Evolutionary conservation across 1,284 basidiomycete species (phyloP).

Genomic region (Phylloporus sp.): DNA sequence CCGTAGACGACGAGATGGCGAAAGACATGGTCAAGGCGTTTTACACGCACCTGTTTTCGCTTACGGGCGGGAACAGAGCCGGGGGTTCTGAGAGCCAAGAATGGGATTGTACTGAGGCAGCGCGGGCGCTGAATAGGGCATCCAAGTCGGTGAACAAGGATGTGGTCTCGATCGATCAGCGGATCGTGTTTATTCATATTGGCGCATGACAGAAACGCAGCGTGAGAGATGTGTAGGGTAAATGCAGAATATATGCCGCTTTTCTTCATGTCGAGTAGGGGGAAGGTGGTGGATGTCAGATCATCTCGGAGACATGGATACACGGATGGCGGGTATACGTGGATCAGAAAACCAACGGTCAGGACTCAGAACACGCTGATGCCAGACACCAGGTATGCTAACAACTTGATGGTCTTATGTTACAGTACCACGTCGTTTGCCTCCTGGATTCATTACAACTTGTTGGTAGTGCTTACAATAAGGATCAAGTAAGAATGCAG

Average conservation of each 20-base stretch:
- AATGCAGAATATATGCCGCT: not conserved
- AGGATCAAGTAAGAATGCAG: too few relatives aligned
- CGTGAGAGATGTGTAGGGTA: not conserved
- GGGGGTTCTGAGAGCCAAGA: not conserved
- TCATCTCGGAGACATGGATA: too few relatives aligned
- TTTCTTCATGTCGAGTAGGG: too few relatives aligned
- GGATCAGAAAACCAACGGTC: too few relatives aligned
- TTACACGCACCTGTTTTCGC: constrained; percentile 23
- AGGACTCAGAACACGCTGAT: too few relatives aligned
- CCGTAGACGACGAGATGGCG: constrained; percentile 30
- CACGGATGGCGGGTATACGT: too few relatives aligned
- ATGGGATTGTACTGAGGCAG: constrained; percentile 27
- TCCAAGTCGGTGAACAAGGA: constrained; percentile 34
- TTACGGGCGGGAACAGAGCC: not conserved
- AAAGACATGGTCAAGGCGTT: constrained; percentile 30
- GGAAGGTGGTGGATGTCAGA: too few relatives aligned
- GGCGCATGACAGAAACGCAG: constrained; percentile 17
- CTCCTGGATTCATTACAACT: too few relatives aligned
- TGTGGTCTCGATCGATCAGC: constrained; percentile 35
- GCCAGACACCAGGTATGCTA: too few relatives aligned
- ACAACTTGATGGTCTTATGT: too few relatives aligned
- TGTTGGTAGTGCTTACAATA: too few relatives aligned
- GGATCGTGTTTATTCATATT: constrained; percentile 40
- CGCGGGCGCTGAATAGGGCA: constrained; percentile 33
- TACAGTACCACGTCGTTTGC: too few relatives aligned